A percentile compares a stretch with the other conserved stretches of the same genome.
Evolutionary conservation across 2,329 filamentous ascomycete genomes (phyloP).

Genomic region (Monilinia vaccinii-corymbosi): DNA sequence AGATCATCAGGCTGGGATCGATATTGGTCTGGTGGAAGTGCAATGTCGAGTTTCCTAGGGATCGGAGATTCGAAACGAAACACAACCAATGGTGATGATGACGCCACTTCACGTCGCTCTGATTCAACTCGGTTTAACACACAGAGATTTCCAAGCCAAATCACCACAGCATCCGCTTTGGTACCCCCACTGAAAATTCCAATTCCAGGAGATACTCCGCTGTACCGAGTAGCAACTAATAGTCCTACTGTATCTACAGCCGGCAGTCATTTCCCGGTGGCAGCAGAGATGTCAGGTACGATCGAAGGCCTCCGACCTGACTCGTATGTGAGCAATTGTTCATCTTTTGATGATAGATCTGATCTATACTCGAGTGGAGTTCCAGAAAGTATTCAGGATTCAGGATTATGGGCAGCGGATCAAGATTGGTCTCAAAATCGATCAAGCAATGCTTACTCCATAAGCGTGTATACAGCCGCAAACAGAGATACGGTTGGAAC

Average conservation of each 20-base stretch:
- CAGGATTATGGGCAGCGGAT: conserved; percentile 22
- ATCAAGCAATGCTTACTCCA: conserved; percentile 44
- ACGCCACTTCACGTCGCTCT: conserved; percentile 47
- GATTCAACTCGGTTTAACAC: conserved; percentile 38
- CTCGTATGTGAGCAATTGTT: conserved; percentile 31
- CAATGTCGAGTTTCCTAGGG: conserved; percentile 51
- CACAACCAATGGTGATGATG: conserved; percentile 39
- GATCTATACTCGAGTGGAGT: conserved; percentile 55
- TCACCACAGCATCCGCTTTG: conserved; percentile 58
- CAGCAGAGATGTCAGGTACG: conserved; percentile 50
- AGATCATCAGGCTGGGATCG: conserved; percentile 68
- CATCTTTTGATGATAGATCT: conserved; percentile 25
- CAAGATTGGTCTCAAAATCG: conserved; percentile 42
- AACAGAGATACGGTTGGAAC: conserved; percentile 27
- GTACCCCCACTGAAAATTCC: conserved; percentile 59
- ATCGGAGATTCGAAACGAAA: conserved; percentile 37
- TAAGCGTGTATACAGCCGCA: conserved; percentile 36
- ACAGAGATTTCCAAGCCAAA: conserved; percentile 32
- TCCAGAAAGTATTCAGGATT: conserved; percentile 44
- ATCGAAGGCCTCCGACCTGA: conserved; percentile 45
- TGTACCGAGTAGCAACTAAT: conserved; percentile 50
- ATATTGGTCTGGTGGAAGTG: conserved; percentile 68
- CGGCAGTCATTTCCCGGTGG: conserved; percentile 38
- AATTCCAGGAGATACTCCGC: conserved; percentile 45
- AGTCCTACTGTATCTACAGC: conserved; percentile 58